These are phyloP conservation scores for Medicago ruthenica DNA, from an alignment of 306 rosid species.

Conservation along the genomic window DNA sequence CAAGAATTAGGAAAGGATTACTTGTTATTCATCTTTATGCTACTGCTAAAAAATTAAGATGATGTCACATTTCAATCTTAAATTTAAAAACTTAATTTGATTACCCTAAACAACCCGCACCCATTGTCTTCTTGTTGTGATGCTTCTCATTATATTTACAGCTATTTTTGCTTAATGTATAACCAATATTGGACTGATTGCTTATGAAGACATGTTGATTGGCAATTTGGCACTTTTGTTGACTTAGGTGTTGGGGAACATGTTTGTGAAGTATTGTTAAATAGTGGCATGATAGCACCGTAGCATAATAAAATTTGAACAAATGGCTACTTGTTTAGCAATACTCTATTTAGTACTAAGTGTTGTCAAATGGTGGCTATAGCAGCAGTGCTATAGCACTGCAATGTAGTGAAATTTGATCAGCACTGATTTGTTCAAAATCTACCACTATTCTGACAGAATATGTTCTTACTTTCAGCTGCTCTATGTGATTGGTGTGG, in stretches of 20 bases:
- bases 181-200: neutral
- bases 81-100: neutral
- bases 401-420: neutral
- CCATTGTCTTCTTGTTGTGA: neutral
- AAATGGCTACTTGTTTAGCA: neutral
- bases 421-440: neutral
- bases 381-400: neutral
- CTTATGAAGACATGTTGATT: neutral
- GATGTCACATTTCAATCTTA: neutral
- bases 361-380: neutral
- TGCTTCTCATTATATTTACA: neutral
- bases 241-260: neutral
- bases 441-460: slow-evolving; percentile 23
- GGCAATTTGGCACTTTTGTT: neutral
- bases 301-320: neutral
- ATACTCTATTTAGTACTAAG: neutral
- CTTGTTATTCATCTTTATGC: slow-evolving; percentile 8
- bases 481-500: slow-evolving; percentile 85
- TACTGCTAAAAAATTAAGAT: neutral
- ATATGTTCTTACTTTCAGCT: slow-evolving; percentile 55
- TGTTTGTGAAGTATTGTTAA: neutral
- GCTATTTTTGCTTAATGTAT: neutral
- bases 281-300: neutral
- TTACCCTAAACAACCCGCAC: neutral
- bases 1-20: slow-evolving; percentile 1